Conservation (phyloP, 202 grass and related monocot genomes). For the Musa balbisiana region DNA sequence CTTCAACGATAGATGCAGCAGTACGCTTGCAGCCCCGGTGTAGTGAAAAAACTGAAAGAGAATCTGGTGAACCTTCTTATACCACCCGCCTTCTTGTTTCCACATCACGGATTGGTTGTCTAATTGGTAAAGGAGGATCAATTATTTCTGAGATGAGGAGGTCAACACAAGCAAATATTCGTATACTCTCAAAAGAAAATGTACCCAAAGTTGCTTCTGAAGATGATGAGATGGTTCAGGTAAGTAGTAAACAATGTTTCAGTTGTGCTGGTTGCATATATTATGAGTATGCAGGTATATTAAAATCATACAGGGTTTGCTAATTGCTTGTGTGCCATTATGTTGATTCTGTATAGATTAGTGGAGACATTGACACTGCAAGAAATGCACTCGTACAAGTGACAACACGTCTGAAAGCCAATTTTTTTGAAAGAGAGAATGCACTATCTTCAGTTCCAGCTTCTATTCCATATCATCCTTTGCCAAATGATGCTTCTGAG, state of each 20-base stretch:
- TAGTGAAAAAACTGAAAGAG: constrained; percentile 77
- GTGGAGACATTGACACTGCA: constrained; percentile 69
- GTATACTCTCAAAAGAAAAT: constrained; percentile 90
- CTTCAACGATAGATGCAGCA: constrained; percentile 82
- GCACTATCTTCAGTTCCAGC: constrained; percentile 57
- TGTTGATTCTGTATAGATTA: constrained; percentile 51
- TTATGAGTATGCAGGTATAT: not conserved
- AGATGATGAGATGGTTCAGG: constrained; percentile 99
- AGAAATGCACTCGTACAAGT: constrained; percentile 83
- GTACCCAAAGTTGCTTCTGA: constrained; percentile 88
- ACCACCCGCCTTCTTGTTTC: constrained; percentile 88
- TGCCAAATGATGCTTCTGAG: constrained; percentile 51
- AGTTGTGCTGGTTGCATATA: not conserved
- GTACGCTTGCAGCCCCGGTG: constrained; percentile 78
- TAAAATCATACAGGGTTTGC: not conserved
- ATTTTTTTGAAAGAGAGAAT: constrained; percentile 93
- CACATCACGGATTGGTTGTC: constrained; percentile 84
- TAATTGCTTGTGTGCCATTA: constrained; percentile 1
- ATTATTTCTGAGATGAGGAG: constrained; percentile 94
- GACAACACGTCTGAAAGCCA: constrained; percentile 87
- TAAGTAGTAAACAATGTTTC: constrained; percentile 21
- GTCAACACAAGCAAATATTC: constrained; percentile 70
- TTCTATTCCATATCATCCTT: constrained; percentile 51
- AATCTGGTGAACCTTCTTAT: constrained; percentile 49
- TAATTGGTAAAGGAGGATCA: constrained; percentile 93